Base-by-base conservation (phyloP, 306 rosid genomes). In the Ormosia emarginata region DNA sequence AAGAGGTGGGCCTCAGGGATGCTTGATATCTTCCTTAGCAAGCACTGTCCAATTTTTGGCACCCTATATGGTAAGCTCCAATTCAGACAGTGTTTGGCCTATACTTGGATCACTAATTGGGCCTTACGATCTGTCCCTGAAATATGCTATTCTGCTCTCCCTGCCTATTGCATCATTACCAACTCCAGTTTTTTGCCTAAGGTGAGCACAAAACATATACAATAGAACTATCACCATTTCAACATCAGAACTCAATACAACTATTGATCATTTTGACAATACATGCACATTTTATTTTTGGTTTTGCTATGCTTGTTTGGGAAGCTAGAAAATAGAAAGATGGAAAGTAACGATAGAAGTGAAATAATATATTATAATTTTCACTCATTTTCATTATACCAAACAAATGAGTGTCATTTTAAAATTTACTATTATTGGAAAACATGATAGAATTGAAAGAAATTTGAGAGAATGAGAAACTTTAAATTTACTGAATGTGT, bases 1-100 rank as follows among this genome's bases (percentile, higher is more conserved):
- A 92, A 85, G 77, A 91, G 97, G 62, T 91, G 91, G 95, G 80
- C 79, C 2, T 76, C 90, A 0, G 94, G 98, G 1, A 55, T 87
- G 11, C 56, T 85, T 43, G 92, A 82, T 50, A 30, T 87, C 37
- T 57, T 92, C 7, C 9, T 92, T 2, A 84, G 92, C 86, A 84
- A 56, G 37, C 70, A 86, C 8, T 78, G 75, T 71, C 96, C 97
- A 63, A 66, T 92, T 72, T 14, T 85, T 50, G 82, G 80, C 6
- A 64, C 89, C 5, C 11, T 87, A n/a, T 83, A 36, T 61, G 94
- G 65, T 7, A 89, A 92, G 53, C 90, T 94, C 68, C 88, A 90
- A 40, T 75, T 88, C 11, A 85, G 95, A 71, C 77, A 89, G 79
- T 89, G 87, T 69, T 47, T 88, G 82, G 67, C 47, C 7, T 94